Conservation (phyloP, 345 rosid species). For the Aquilaria malaccensis region DNA sequence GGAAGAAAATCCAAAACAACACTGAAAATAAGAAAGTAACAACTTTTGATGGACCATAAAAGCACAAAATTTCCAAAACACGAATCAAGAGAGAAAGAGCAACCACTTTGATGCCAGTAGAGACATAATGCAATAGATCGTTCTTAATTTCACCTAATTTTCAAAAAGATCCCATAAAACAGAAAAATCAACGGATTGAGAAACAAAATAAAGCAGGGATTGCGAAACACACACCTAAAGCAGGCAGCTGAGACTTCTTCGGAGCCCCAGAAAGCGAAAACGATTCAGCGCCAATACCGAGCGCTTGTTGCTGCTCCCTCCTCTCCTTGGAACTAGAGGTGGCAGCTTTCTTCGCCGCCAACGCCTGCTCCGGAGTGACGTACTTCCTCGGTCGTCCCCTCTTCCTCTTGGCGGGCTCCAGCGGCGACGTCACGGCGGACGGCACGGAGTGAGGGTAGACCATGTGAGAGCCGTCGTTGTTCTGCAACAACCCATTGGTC, state of each 20-base stretch:
- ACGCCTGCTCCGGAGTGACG: constrained; percentile 84
- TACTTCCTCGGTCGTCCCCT: constrained; percentile 97
- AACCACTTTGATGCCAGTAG: background rate
- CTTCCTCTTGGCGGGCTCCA: constrained; percentile 64
- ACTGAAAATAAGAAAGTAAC: background rate
- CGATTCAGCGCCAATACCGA: constrained; percentile 17
- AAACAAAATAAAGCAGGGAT: background rate
- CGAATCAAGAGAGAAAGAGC: background rate
- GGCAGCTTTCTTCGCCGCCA: constrained; percentile 83
- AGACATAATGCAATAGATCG: background rate
- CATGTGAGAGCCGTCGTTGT: constrained; percentile 25
- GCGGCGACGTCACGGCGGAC: constrained; percentile 46
- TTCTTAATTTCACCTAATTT: background rate
- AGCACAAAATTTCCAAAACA: background rate
- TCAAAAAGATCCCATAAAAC: background rate
- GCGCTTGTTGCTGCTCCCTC: constrained; percentile 19
- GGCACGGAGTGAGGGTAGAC: constrained; percentile 61
- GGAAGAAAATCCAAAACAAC: background rate
- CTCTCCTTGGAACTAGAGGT: constrained; percentile 38
- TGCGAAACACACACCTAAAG: constrained; percentile 27
- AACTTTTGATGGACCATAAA: background rate
- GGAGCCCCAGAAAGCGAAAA: constrained; percentile 25
- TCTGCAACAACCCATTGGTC: constrained; percentile 56
- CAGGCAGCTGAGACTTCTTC: constrained; percentile 28
- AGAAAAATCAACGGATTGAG: constrained; percentile 2